Conservation (phyloP, 176 grass and related monocot genomes). For the Oryza glumipatula region DNA sequence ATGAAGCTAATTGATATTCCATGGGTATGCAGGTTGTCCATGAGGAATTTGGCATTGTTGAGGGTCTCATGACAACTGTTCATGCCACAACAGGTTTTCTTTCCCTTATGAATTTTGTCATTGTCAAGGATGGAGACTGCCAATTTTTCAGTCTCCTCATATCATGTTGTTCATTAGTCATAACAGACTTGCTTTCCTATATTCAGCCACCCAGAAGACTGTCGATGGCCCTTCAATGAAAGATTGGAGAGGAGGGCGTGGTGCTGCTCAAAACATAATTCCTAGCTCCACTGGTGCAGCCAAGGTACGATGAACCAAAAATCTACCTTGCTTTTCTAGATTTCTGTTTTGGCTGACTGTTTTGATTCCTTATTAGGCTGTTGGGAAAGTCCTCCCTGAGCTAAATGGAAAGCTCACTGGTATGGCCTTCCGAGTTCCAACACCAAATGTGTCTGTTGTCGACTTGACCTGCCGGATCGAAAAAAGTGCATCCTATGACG, state of each 20-base stretch:
- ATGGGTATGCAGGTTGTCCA: constrained; percentile 77
- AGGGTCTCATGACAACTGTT: constrained; percentile 99
- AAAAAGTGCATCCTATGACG: constrained; percentile 92
- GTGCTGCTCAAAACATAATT: constrained; percentile 97
- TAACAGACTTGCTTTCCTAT: constrained; percentile 26
- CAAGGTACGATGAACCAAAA: constrained; percentile 61
- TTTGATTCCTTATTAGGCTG: constrained; percentile 62
- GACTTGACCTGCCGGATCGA: constrained; percentile 97
- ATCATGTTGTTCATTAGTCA: not conserved
- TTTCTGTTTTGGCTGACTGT: constrained; percentile 17
- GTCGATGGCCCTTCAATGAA: constrained; percentile 95
- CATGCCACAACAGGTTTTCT: constrained; percentile 95
- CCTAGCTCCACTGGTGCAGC: constrained; percentile 99
- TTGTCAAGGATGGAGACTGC: not conserved
- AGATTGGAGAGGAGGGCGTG: constrained; percentile 98
- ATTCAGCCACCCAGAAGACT: constrained; percentile 95
- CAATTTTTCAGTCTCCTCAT: not conserved
- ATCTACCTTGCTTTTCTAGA: not conserved
- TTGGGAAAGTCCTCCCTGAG: constrained; percentile 93
- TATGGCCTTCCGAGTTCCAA: constrained; percentile 98
- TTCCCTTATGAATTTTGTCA: constrained; percentile 14
- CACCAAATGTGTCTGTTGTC: constrained; percentile 96
- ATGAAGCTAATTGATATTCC: constrained; percentile 22
- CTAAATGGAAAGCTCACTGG: constrained; percentile 94
- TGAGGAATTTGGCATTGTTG: constrained; percentile 96